These are phyloP conservation scores for Gentiana macrophylla DNA, from an alignment of 257 asterid species.

Conservation along the genomic window DNA sequence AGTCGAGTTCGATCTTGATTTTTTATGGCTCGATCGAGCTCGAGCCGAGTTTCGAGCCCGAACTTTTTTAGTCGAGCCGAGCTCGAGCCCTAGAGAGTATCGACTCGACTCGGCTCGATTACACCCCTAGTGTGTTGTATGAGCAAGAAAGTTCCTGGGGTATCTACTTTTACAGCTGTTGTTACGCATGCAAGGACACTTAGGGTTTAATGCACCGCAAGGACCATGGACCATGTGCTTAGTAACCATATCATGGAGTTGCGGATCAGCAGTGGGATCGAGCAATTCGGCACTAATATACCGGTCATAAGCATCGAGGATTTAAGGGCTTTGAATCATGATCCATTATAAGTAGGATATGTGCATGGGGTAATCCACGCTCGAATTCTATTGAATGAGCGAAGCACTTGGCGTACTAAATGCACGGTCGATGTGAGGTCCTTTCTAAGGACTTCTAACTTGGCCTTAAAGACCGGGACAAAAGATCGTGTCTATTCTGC, in stretches of 20 bases:
- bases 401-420: not conserved
- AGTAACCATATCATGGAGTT: not conserved
- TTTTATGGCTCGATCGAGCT: too few species aligned
- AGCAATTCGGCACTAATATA: not conserved
- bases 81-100: too few species aligned
- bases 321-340: not conserved
- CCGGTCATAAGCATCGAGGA: not conserved
- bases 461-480: too few species aligned
- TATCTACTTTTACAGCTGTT: not conserved
- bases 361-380: constrained; percentile 1
- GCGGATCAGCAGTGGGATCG: not conserved
- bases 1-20: too few species aligned
- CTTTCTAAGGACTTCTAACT: too few species aligned
- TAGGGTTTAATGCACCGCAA: not conserved
- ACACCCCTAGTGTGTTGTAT: too few species aligned
- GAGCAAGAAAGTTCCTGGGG: not conserved
- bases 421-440: too few species aligned
- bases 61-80: too few species aligned
- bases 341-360: not conserved
- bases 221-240: constrained; percentile 11
- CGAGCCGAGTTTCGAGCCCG: too few species aligned
- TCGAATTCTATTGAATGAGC: not conserved
- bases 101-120: too few species aligned
- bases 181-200: not conserved
- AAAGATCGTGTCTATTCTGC: too few species aligned